These are phyloP conservation scores for Mycothermus thermophilus DNA, from an alignment of 495 filamentous ascomycete species.

Conservation along the genomic window DNA sequence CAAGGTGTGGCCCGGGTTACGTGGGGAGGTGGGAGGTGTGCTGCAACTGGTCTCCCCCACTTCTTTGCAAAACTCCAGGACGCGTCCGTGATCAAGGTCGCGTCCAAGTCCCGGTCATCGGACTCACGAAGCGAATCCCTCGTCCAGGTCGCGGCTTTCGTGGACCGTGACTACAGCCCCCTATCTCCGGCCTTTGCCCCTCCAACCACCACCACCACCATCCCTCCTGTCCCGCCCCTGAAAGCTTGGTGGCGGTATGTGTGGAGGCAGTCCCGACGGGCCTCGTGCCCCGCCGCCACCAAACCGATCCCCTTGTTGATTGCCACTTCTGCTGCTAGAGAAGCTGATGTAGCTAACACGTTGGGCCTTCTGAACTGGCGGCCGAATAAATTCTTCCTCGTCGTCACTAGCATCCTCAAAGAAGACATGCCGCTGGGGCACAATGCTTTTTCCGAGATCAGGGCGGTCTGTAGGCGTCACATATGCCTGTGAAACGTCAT, in stretches of 20 bases:
- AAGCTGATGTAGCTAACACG: constrained; percentile 20
- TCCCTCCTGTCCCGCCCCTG: neutral
- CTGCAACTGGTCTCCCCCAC: too few relatives aligned
- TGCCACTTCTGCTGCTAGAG: constrained; percentile 8
- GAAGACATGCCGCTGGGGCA: constrained; percentile 24
- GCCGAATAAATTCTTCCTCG: constrained; percentile 29
- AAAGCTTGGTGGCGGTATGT: neutral
- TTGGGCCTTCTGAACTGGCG: constrained; percentile 16
- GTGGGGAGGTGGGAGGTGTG: too few relatives aligned
- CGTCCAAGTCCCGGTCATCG: too few relatives aligned
- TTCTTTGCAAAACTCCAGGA: too few relatives aligned
- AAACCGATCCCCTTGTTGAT: too few relatives aligned
- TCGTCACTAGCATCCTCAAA: constrained; percentile 28
- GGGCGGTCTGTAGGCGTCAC: constrained; percentile 8
- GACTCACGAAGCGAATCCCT: too few relatives aligned
- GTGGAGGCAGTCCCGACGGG: neutral
- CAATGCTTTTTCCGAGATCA: constrained; percentile 25
- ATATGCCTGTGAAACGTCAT: neutral
- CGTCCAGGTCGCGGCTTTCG: too few relatives aligned
- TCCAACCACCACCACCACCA: neutral
- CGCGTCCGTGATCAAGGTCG: too few relatives aligned
- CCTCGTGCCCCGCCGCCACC: neutral
- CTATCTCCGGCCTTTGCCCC: neutral
- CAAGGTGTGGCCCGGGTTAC: too few relatives aligned
- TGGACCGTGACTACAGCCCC: too few relatives aligned